Base-by-base conservation (phyloP, 495 filamentous ascomycete species). In the Aspergillus bertholletiae region DNA sequence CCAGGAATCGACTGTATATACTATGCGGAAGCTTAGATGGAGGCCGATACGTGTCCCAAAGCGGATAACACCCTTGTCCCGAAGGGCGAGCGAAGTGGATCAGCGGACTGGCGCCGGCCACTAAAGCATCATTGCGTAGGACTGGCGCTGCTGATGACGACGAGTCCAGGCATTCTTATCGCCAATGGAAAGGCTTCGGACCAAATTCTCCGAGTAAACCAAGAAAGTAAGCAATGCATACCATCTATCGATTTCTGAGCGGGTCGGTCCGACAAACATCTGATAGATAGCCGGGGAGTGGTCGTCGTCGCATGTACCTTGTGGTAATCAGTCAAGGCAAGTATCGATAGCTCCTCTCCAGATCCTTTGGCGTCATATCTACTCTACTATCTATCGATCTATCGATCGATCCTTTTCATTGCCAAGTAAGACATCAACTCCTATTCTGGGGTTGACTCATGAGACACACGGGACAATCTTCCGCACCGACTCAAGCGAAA, bases 111-210 rank as follows among this genome's bases (percentile, higher is more conserved):
- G 34, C 24, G 21, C 15, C 18, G 39, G 27, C 39, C 49, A 27
- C 55, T 49, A 55, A 22, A 49, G 43, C 18, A 45, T 41, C 54
- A 61, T 60, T 54, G 54, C 54, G 54, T 54, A 44, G 54, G 32
- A 48, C 35, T 20, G 54, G 45, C 46, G 23, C 23, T 21, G 41
- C 15, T 54, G 58, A 53, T 61, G 58, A 61, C 54, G 58, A 61
- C 54, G 24, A 20, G 49, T 34, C 39, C 43, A 44, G 22, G 39
- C 18, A 26, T 53, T 7, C 5, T 41, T n/a, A 27, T 39, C 23
- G 20, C 37, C 30, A 46, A 37, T 51, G 21, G 35, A 44, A 22
- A n/a, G 22, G 2, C 15, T 50, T 50, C 30, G 47, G 47, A 39
- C 18, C 15, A 43, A 43, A 43, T 43, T 43, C 39, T 22, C 39